These are phyloP conservation scores for Wickerhamiella hasegawae DNA, from an alignment of 805 yeast species.

Conservation along the genomic window DNA sequence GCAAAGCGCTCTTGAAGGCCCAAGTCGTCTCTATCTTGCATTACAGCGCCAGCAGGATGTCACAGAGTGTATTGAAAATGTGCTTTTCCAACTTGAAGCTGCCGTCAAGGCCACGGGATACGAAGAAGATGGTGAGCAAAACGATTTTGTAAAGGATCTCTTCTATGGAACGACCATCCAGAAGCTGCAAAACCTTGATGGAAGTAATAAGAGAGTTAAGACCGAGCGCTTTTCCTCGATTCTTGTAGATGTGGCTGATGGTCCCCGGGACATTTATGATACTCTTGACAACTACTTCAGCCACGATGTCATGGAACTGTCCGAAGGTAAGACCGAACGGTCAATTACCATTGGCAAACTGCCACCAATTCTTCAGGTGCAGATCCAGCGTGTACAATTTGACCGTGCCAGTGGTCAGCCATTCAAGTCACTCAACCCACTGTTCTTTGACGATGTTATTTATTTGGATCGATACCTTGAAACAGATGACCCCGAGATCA, in stretches of 20 bases:
- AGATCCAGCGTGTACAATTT: slow-evolving; percentile 84
- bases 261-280: slow-evolving; percentile 78
- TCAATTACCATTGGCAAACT: slow-evolving; percentile 52
- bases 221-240: slow-evolving; percentile 67
- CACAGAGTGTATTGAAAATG: slow-evolving; percentile 92
- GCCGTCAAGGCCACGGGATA: slow-evolving; percentile 53
- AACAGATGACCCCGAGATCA: slow-evolving; percentile 33
- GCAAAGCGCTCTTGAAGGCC: not conserved
- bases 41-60: slow-evolving; percentile 76
- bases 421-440: slow-evolving; percentile 66
- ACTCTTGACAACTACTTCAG: slow-evolving; percentile 73
- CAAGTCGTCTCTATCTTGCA: slow-evolving; percentile 5
- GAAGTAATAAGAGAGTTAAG: slow-evolving; percentile 32
- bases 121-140: slow-evolving; percentile 64
- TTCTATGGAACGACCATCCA: slow-evolving; percentile 83
- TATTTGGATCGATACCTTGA: slow-evolving; percentile 83
- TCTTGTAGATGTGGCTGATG: slow-evolving; percentile 73
- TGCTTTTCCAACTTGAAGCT: slow-evolving; percentile 76
- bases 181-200: slow-evolving; percentile 30
- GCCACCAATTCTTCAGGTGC: slow-evolving; percentile 78
- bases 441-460: slow-evolving; percentile 61
- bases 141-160: slow-evolving; percentile 60
- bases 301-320: slow-evolving; percentile 51
- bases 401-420: slow-evolving; percentile 60
- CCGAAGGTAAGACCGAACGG: slow-evolving; percentile 58